phyloP scores from a whole-genome alignment of 768 basidiomycete genomes.

The Xerocomus potaroensis region DNA sequence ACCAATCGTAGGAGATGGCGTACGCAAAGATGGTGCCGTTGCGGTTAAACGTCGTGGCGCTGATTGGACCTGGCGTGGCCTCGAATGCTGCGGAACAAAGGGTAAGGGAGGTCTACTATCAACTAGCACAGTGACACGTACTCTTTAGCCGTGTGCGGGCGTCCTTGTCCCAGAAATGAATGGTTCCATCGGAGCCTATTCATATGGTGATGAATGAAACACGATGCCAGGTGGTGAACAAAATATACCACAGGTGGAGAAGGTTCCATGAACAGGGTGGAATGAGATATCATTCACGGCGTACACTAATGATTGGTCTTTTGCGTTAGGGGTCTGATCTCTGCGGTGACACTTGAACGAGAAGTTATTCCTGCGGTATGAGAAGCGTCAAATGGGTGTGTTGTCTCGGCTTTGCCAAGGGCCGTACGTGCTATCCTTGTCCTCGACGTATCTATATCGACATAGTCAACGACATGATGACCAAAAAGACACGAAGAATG shows the following conservation, averaged over 20 bases:
- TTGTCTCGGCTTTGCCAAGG: background rate
- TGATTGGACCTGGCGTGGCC: slow-evolving; percentile 67
- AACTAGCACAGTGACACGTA: slow-evolving; percentile 26
- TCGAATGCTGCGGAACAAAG: slow-evolving; percentile 58
- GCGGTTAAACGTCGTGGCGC: slow-evolving; percentile 80
- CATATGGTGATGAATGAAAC: slow-evolving; percentile 9
- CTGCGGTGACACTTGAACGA: slow-evolving; percentile 83
- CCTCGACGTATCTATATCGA: slow-evolving; percentile 70
- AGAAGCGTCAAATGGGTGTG: background rate
- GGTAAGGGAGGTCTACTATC: background rate
- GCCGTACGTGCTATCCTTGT: slow-evolving; percentile 69
- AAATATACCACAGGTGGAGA: slow-evolving; percentile 67
- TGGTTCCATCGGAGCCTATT: slow-evolving; percentile 75
- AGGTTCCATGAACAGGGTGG: slow-evolving; percentile 81
- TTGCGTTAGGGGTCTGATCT: slow-evolving; percentile 49
- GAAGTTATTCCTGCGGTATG: slow-evolving; percentile 59
- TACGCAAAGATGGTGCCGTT: slow-evolving; percentile 89
- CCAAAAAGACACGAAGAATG: slow-evolving; percentile 32
- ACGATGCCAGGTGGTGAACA: slow-evolving; percentile 19
- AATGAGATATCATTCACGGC: slow-evolving; percentile 85
- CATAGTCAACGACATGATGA: background rate
- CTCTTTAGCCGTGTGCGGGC: slow-evolving; percentile 89
- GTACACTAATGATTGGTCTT: slow-evolving; percentile 68
- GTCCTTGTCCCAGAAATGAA: slow-evolving; percentile 96
- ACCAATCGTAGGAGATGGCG: slow-evolving; percentile 92